Evolutionary conservation across 176 grass and related monocot species (phyloP).

Genomic region (Rhynchospora tenuis): DNA sequence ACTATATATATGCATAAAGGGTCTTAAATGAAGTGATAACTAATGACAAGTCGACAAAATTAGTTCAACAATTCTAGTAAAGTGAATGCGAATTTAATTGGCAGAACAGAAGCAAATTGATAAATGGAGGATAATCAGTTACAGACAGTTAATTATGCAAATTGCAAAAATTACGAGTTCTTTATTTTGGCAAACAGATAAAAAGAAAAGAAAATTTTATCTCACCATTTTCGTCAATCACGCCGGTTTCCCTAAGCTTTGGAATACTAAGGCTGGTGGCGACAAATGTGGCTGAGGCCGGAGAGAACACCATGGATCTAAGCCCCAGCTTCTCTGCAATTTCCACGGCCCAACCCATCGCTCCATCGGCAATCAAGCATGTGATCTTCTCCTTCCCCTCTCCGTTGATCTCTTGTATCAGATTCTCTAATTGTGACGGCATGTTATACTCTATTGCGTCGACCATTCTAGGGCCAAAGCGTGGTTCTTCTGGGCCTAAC

Average conservation of each 20-base stretch:
- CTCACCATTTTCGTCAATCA: constrained; percentile 46
- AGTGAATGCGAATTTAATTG: too few relatives aligned
- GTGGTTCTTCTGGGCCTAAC: constrained; percentile 38
- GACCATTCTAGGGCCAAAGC: constrained; percentile 8
- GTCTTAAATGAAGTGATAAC: too few relatives aligned
- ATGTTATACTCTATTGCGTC: constrained; percentile 22
- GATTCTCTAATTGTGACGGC: constrained; percentile 23
- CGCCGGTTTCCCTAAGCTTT: constrained; percentile 31
- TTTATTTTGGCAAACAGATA: background rate
- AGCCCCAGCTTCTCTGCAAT: constrained; percentile 31
- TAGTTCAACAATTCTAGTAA: too few relatives aligned
- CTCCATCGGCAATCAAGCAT: constrained; percentile 39
- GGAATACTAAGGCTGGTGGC: constrained; percentile 34
- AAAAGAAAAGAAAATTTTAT: background rate
- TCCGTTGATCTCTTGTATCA: constrained; percentile 21
- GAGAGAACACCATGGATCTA: constrained; percentile 29
- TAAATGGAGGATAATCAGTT: too few relatives aligned
- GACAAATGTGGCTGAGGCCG: constrained; percentile 38
- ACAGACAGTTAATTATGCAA: too few relatives aligned
- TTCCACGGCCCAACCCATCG: constrained; percentile 34
- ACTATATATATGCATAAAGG: too few relatives aligned
- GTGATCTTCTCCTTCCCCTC: constrained; percentile 26
- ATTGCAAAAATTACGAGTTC: background rate
- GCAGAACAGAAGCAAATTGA: too few relatives aligned
- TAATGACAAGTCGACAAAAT: too few relatives aligned